These are phyloP conservation scores for Phytophthora pini DNA, from an alignment of 352 stramenopile genomes.

Conservation along the genomic window DNA sequence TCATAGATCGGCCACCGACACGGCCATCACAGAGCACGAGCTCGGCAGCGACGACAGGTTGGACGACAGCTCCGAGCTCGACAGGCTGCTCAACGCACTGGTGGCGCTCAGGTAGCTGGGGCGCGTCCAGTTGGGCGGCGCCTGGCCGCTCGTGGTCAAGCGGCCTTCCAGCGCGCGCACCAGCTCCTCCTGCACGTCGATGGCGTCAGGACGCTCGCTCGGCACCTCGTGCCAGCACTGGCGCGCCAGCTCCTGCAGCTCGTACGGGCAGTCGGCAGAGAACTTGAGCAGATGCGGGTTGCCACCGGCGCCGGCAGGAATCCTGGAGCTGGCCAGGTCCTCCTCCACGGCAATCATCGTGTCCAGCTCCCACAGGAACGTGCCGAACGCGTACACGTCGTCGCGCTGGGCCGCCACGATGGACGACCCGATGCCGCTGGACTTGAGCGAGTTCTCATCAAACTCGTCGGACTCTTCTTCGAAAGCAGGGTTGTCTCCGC, in stretches of 20 bases:
- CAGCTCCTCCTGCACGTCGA: constrained; percentile 82
- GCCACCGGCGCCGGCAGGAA: constrained; percentile 23
- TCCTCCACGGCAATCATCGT: constrained; percentile 75
- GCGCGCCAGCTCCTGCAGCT: constrained; percentile 59
- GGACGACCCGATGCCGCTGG: constrained; percentile 20
- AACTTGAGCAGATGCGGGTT: constrained; percentile 71
- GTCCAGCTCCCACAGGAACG: constrained; percentile 80
- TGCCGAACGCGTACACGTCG: constrained; percentile 77
- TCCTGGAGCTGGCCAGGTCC: constrained; percentile 43
- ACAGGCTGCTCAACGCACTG: constrained; percentile 48
- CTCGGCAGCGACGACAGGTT: constrained; percentile 48
- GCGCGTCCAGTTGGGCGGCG: constrained; percentile 59
- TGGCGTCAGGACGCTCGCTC: constrained; percentile 52
- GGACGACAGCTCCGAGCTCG: constrained; percentile 49
- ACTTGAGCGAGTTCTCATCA: constrained; percentile 40
- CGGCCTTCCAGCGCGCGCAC: constrained; percentile 73
- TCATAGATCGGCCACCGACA: constrained; percentile 46
- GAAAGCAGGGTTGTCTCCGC: constrained; percentile 26
- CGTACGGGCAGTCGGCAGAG: constrained; percentile 59
- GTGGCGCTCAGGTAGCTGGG: constrained; percentile 54
- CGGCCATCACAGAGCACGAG: constrained; percentile 44
- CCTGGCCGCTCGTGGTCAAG: constrained; percentile 52
- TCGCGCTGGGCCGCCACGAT: constrained; percentile 40
- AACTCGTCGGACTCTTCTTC: constrained; percentile 31
- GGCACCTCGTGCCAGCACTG: constrained; percentile 70